These are phyloP conservation scores for Claviceps sp. DNA, from an alignment of 2,329 filamentous ascomycete genomes.

Conservation along the genomic window DNA sequence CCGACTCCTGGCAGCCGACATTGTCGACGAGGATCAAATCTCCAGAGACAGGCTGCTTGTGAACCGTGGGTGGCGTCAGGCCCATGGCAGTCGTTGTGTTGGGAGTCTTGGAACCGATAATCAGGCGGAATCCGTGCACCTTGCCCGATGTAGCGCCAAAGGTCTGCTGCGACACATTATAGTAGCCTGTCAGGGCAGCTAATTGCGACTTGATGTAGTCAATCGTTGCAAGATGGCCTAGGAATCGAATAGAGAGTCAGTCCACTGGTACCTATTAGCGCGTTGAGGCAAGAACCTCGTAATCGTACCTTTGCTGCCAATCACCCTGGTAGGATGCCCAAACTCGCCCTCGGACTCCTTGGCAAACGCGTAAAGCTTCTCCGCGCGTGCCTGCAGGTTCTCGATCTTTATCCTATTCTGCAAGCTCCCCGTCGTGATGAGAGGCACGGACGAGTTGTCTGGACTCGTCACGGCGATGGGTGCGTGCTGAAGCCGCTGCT, in stretches of 20 bases:
- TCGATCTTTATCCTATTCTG: slow-evolving; percentile 42
- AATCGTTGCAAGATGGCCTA: slow-evolving; percentile 51
- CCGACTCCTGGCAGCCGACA: slow-evolving; percentile 47
- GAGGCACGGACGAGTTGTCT: slow-evolving; percentile 15
- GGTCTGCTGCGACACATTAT: slow-evolving; percentile 46
- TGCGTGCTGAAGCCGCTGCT: not conserved
- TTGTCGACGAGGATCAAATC: slow-evolving; percentile 47
- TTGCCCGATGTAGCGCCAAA: slow-evolving; percentile 50
- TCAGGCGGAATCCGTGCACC: slow-evolving; percentile 43
- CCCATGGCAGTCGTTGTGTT: slow-evolving; percentile 43
- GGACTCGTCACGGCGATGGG: not conserved
- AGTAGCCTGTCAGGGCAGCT: slow-evolving; percentile 43
- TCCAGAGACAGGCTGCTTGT: slow-evolving; percentile 44
- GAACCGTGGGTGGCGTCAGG: slow-evolving; percentile 51
- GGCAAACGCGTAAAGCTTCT: slow-evolving; percentile 49
- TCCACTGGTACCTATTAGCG: no score
- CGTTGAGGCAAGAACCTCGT: no score
- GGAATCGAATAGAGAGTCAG: no score
- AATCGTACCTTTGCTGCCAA: slow-evolving; percentile 45
- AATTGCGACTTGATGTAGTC: slow-evolving; percentile 47
- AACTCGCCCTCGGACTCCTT: slow-evolving; percentile 45
- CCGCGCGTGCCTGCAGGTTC: slow-evolving; percentile 44
- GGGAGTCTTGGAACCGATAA: slow-evolving; percentile 39
- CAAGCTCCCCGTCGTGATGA: slow-evolving; percentile 40
- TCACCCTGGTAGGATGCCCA: slow-evolving; percentile 56